Percentiles rank a stretch among this genome's conserved stretches.
Conservation (phyloP, 2,329 filamentous ascomycete species). For the Botrytis cinerea region DNA sequence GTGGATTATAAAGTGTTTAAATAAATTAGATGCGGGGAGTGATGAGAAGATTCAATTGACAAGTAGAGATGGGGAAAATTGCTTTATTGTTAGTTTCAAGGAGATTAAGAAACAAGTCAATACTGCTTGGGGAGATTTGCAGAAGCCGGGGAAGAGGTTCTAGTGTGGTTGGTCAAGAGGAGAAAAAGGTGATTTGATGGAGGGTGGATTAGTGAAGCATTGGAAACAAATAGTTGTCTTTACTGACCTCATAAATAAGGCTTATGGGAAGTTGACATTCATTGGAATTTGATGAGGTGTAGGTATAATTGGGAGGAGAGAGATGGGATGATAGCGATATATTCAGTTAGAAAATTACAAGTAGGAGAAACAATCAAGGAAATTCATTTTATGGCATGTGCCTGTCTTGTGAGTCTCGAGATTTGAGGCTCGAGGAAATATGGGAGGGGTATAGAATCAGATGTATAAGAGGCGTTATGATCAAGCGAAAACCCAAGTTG, state of each 20-base stretch:
- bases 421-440: background rate
- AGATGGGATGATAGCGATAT: background rate
- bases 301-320: background rate
- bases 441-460: background rate
- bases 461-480: background rate
- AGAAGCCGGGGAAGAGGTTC: conserved; percentile 30
- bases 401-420: background rate
- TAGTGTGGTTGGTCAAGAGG: background rate
- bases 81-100: conserved; percentile 85
- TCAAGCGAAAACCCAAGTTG: background rate
- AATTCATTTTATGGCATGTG: background rate
- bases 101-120: conserved; percentile 73
- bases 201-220: too few species aligned
- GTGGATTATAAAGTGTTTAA: conserved; percentile 83
- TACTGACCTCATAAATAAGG: background rate
- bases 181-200: background rate
- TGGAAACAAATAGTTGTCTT: background rate
- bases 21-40: conserved; percentile 87
- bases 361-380: conserved; percentile 11
- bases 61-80: conserved; percentile 86
- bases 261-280: background rate
- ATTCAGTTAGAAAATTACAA: conserved; percentile 1
- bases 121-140: conserved; percentile 59
- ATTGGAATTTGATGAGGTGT: background rate
- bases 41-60: conserved; percentile 85